Conservation (phyloP, 2,329 filamentous ascomycete genomes). For the Penicillium freii region DNA sequence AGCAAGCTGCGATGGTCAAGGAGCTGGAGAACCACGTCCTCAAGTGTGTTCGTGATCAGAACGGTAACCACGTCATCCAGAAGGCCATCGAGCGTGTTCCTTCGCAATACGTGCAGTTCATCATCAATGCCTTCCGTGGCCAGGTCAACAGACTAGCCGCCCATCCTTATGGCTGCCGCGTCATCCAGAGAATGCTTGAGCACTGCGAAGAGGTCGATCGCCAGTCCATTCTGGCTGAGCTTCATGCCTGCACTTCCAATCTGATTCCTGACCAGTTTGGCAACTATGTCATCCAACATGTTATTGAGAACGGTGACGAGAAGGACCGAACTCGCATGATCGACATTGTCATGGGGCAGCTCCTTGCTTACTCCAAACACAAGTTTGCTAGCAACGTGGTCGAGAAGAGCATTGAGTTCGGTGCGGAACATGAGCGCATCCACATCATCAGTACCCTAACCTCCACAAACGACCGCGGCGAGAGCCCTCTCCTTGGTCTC, state of each 20-base stretch:
- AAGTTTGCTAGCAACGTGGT: constrained; percentile 98
- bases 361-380: constrained; percentile 80
- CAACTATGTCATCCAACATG: constrained; percentile 94
- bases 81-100: constrained; percentile 84
- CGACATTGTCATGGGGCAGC: constrained; percentile 65
- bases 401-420: constrained; percentile 80
- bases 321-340: constrained; percentile 74
- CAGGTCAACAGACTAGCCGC: constrained; percentile 71
- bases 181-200: constrained; percentile 90
- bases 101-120: constrained; percentile 74
- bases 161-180: constrained; percentile 84
- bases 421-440: constrained; percentile 65
- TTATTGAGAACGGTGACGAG: constrained; percentile 73
- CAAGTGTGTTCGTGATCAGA: constrained; percentile 77
- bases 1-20: constrained; percentile 78
- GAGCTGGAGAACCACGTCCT: constrained; percentile 77
- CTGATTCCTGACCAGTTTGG: constrained; percentile 87
- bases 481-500: constrained; percentile 68
- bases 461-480: constrained; percentile 60
- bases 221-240: constrained; percentile 70
- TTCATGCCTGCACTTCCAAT: constrained; percentile 67
- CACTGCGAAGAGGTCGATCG: constrained; percentile 71
- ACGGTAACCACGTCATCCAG: constrained; percentile 96
- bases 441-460: constrained; percentile 66
- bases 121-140: constrained; percentile 75